Evolutionary conservation across 2,329 filamentous ascomycete genomes (phyloP).

Genomic region (Cladosporium sp.): DNA sequence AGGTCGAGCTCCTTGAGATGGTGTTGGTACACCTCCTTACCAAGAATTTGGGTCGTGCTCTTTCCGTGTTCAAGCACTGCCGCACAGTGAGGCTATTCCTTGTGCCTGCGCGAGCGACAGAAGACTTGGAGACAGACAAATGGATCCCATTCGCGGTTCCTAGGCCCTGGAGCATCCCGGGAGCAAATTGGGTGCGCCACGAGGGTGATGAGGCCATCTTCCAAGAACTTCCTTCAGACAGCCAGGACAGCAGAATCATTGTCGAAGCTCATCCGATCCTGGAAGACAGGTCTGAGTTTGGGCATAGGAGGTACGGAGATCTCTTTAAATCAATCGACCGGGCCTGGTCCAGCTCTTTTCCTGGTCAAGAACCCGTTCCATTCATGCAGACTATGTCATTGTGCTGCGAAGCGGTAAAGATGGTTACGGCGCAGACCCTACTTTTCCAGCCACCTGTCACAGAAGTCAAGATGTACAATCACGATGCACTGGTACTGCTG

Average conservation of each 20-base stretch:
- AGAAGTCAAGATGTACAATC: background rate
- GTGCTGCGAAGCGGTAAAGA: background rate
- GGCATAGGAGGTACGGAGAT: no score
- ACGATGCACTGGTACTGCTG: background rate
- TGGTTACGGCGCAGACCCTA: background rate
- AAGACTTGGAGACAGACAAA: background rate
- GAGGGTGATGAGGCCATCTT: background rate
- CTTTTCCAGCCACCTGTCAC: background rate
- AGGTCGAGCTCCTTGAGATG: background rate
- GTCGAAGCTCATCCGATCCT: background rate
- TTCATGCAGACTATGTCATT: no score
- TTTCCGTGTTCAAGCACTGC: background rate
- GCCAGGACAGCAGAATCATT: background rate
- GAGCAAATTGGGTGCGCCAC: no score
- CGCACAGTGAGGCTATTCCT: background rate
- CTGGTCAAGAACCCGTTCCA: no score
- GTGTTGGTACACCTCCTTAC: background rate
- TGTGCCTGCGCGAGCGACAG: background rate
- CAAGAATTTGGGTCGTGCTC: background rate
- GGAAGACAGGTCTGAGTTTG: no score
- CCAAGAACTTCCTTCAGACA: background rate
- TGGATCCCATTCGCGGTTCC: no score
- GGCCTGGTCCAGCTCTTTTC: no score
- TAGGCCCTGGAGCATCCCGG: no score
- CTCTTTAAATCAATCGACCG: no score